Evolutionary conservation across 1,284 basidiomycete species (phyloP), one percentile per base, ranked within the genome.

Genomic region (Papiliotrema fonsecae): DNA sequence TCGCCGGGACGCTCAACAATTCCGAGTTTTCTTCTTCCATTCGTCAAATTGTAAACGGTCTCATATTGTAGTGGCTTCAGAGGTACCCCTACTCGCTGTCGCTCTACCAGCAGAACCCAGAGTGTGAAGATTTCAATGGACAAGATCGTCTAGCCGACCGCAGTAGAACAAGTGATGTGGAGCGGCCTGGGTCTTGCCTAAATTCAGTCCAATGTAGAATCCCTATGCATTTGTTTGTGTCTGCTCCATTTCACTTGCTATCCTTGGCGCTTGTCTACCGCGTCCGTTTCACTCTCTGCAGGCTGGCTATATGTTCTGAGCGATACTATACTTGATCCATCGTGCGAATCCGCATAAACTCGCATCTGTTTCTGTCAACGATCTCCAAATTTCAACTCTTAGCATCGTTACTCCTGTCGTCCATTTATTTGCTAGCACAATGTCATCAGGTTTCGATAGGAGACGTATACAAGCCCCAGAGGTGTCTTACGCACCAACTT

Each of bases 391-490:
- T n/a, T 22, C 40, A 28, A 6, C 40, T 22, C 16, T n/a, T 41
- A 18, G 19, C 14, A 9, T 21, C 27, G 13, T 13, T 35, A 30
- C 38, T 38, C 9, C 19, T n/a, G 11, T 27, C 38, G 32, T 47
- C 45, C 18, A 42, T 45, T 45, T 34, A 22, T 25, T 31, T 47
- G 25, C 21, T 25, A 13, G 16, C 16, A 26, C 25, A 44, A 14
- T 26, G 40, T 34, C 47, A 62, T 64, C 61, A 16, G 52, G 76
- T 41, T 86, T 88, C 65, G 91, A 96, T 78, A 78, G 92, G 62
- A 78, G 92, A 58, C 82, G 91, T 45, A 82, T 89, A 51, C 88
- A 87, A 59, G 92, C 88, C 0, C 92, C 92, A 16, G 91, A 93
- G 64, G 81, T 85, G 55, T 89, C 85, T 49, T 79, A 77, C 57